Base-by-base conservation (phyloP, 345 rosid species). In the Lepidium africanum region DNA sequence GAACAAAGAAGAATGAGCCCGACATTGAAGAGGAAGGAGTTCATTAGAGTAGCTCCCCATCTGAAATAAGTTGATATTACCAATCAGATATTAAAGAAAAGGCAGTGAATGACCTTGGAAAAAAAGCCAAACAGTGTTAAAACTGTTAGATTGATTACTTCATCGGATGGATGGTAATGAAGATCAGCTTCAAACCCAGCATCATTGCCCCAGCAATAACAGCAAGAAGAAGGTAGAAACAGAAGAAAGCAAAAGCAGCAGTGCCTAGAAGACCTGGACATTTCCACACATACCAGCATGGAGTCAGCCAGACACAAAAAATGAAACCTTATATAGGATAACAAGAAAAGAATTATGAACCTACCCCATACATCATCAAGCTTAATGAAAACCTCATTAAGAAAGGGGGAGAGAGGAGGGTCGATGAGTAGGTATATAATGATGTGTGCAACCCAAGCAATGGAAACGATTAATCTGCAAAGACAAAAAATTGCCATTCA, bases 21-120 rank as follows among this genome's bases (percentile, higher is more conserved):
- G 10, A 95, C 99, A 45, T 95, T 95, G 87, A 95, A 95, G 80
- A 95, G 99, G 74, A 95, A 95, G 9, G 97, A 95, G 81, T 89
- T 95, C 99, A 91, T 91, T 27, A 91, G 81, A 67, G 99, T 95
- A 15, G 94, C 98, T 76, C 99, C 99, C 99, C 99, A 91, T 85
- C 99, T 91, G 86, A 35, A 63, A 74, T 38, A 67, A 65, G 67
- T 63, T 40, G 58, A 48, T 41, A 21, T 8, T 46, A 63, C 68
- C 14, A 25, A 66, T 82, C 5, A 80, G 81, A 76, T 23, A 70
- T 53, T 32, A 72, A 63, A 45, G 46, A 55, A 39, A 54, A 63
- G 17, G 19, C 25, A 48, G 57, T 5, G 33, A 48, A 52, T 17
- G 59, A 40, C 21, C 45, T 13, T 39, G 37, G 38, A 53, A 45